Evolutionary conservation across 225 moss, liverwort and hornwort genomes (phyloP), one percentile per base, ranked within the genome.

Genomic region (Rhytidiadelphus loreus): DNA sequence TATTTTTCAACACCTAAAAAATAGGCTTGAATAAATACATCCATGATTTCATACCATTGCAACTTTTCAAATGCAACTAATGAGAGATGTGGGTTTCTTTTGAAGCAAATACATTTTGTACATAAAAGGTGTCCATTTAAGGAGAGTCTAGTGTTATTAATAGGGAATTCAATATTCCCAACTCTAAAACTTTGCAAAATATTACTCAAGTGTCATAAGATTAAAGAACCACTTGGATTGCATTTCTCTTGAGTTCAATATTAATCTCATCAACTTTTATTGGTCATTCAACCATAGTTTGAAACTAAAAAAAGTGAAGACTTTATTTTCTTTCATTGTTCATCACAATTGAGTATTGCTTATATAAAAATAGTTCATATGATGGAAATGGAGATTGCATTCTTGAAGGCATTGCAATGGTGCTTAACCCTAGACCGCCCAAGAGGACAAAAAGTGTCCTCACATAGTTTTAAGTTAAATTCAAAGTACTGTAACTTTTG

Each of bases 11-110:
- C 10, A 35, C 3, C 3, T 35, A 19, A 65, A 18, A 35, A 35
- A 19, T 65, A 4, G 12, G 11, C 4, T 21, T 66, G 21, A n/a
- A 66, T 66, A 5, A 37, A 21, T 21, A 66, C 22, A 66, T 66
- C 12, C 6, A 6, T 66, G 12, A 37, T 3, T 22, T 21, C 19
- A 66, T 37, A 37, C 12, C 21, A 66, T 37, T 66, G 11, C 22
- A n/a, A n/a, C 4, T 68, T 65, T n/a, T 68, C 7, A n/a, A 68
- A 68, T 13, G 68, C 12, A 68, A 68, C 7, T 4, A 23, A 23
- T 39, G 12, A 37, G 0, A 11, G 3, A 6, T 7, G n/a, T 16
- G 3, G 4, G 0, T 63, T n/a, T 63, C 3, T 32, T 63, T 63
- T 16, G 15, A 8, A 63, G 16, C 16, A 63, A 63, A 16, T 4